Evolutionary conservation across 1,284 basidiomycete species (phyloP).

Genomic region (Neolentinus lepideus): DNA sequence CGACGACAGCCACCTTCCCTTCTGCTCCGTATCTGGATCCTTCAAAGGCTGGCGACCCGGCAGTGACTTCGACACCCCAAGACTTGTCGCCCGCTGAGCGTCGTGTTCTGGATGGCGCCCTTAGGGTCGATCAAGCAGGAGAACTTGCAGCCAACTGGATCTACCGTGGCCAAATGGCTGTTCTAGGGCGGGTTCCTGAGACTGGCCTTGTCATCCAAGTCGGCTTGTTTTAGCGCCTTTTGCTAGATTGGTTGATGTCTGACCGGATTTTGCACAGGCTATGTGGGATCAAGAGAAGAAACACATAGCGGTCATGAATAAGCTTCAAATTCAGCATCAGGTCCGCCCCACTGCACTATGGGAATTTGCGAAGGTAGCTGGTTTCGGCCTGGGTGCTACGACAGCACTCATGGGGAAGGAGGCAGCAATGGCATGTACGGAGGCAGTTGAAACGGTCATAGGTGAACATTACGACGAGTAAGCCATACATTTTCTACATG

Average conservation of each 20-base stretch:
- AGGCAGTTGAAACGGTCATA: constrained; percentile 96
- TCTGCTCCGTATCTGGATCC: constrained; percentile 29
- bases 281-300: constrained; percentile 99
- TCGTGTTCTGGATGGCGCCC: constrained; percentile 47
- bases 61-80: constrained; percentile 39
- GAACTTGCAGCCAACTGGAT: constrained; percentile 94
- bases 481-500: constrained; percentile 24
- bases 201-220: constrained; percentile 76
- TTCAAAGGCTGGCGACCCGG: constrained; percentile 23
- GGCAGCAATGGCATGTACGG: constrained; percentile 97
- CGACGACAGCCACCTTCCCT: constrained; percentile 14
- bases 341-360: constrained; percentile 81
- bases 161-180: constrained; percentile 76
- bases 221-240: constrained; percentile 14
- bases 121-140: constrained; percentile 89
- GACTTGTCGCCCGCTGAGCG: constrained; percentile 41
- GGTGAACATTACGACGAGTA: constrained; percentile 98
- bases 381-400: constrained; percentile 77
- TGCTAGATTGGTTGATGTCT: not conserved
- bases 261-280: constrained; percentile 43
- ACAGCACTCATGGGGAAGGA: constrained; percentile 89
- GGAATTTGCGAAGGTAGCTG: constrained; percentile 80
- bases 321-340: constrained; percentile 76
- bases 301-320: constrained; percentile 83
- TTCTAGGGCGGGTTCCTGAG: constrained; percentile 56